Percentiles rank a stretch among this genome's conserved stretches.
Conservation (phyloP, 2,329 filamentous ascomycete species). For the Hysterium pulicare region DNA sequence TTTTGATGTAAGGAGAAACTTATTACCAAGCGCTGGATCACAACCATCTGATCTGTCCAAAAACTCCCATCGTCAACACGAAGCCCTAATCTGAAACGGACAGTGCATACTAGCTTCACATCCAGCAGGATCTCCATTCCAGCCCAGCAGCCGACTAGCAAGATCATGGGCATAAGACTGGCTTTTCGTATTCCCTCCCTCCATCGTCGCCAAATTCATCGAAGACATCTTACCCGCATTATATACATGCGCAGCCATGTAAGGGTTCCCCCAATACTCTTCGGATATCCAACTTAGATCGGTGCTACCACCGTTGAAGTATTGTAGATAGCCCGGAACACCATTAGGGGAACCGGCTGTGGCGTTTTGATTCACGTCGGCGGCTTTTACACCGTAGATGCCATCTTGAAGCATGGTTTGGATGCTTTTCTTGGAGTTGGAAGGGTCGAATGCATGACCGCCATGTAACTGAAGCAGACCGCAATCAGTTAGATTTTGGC, state of each 20-base stretch:
- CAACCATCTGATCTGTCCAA: too few species aligned
- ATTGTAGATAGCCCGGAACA: constrained; percentile 11
- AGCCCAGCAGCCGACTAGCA: constrained; percentile 14
- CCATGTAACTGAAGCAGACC: constrained; percentile 16
- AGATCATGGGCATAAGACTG: constrained; percentile 16
- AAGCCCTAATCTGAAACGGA: not conserved
- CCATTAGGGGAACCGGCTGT: too few species aligned
- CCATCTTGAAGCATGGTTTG: constrained; percentile 11
- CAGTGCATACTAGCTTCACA: constrained; percentile 9
- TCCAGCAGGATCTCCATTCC: constrained; percentile 9
- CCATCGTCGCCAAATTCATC: constrained; percentile 6
- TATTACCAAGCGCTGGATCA: too few species aligned
- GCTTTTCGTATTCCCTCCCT: constrained; percentile 3
- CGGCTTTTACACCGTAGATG: constrained; percentile 7
- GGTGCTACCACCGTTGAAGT: constrained; percentile 9
- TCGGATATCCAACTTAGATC: constrained; percentile 9
- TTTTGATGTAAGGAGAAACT: too few species aligned
- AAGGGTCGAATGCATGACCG: constrained; percentile 5
- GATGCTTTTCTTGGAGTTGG: constrained; percentile 10
- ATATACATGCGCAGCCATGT: constrained; percentile 13
- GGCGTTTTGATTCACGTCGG: not conserved
- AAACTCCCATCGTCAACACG: too few species aligned
- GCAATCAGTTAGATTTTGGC: constrained; percentile 8
- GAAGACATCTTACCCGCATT: constrained; percentile 10
- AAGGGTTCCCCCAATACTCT: constrained; percentile 12